phyloP scores from a whole-genome alignment of 1,139 yeast genomes.

The Taiozyma sp. region DNA sequence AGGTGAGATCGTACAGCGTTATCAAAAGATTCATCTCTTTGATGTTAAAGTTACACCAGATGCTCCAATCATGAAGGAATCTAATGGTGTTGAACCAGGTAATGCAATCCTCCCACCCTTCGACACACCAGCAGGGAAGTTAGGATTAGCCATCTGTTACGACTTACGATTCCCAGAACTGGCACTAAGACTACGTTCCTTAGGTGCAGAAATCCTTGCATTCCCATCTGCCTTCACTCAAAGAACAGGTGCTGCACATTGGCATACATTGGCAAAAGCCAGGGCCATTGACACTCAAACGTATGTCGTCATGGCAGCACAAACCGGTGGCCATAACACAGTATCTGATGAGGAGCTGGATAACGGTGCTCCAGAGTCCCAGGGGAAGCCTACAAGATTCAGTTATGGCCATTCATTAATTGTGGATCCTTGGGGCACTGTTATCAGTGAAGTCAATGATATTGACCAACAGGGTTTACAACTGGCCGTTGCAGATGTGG shows the following conservation, averaged over 20 bases:
- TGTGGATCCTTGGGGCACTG: conserved; percentile 88
- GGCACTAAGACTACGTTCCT: conserved; percentile 54
- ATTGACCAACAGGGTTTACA: conserved; percentile 44
- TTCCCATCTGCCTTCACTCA: conserved; percentile 93
- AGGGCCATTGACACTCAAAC: conserved; percentile 88
- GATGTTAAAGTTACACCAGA: conserved; percentile 73
- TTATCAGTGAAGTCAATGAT: conserved; percentile 59
- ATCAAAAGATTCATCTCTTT: conserved; percentile 84
- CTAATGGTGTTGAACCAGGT: conserved; percentile 83
- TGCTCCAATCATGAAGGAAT: conserved; percentile 69
- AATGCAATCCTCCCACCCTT: conserved; percentile 49
- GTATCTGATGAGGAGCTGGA: conserved; percentile 30
- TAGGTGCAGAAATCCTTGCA: conserved; percentile 75
- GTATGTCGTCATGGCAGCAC: conserved; percentile 90
- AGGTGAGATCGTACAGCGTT: conserved; percentile 63
- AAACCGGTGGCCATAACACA: conserved; percentile 70
- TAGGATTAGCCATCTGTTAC: conserved; percentile 80
- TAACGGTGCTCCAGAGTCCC: conserved; percentile 31
- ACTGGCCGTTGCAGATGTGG: conserved; percentile 68
- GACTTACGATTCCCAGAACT: conserved; percentile 89
- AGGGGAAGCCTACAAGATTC: conserved; percentile 30
- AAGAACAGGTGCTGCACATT: conserved; percentile 87
- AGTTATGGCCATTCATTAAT: conserved; percentile 87
- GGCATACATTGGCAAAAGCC: conserved; percentile 75
- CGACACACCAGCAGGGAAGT: conserved; percentile 50